Percentiles rank a stretch among this genome's conserved stretches.
These are phyloP conservation scores for Prunus campanulata DNA, from an alignment of 306 rosid genomes.

Conservation along the genomic window DNA sequence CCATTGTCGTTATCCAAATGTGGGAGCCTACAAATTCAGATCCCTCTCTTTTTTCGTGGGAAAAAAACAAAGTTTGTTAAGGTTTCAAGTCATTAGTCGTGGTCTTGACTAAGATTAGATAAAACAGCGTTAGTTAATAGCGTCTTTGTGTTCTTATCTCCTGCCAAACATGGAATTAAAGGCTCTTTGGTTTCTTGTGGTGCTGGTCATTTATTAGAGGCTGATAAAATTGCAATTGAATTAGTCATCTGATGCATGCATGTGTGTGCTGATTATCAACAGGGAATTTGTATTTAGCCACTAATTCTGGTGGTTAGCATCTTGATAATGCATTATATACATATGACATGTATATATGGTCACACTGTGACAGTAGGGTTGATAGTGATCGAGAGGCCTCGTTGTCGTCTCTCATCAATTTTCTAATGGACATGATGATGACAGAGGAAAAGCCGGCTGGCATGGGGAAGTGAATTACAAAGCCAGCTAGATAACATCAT, in stretches of 20 bases:
- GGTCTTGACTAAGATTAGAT: constrained; percentile 9
- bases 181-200: background rate
- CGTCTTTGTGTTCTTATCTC: background rate
- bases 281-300: background rate
- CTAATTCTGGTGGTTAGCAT: background rate
- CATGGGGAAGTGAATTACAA: background rate
- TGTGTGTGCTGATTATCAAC: background rate
- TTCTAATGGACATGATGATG: background rate
- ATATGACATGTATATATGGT: background rate
- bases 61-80: constrained; percentile 3
- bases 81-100: constrained; percentile 16
- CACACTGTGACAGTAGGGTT: background rate
- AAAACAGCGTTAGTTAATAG: background rate
- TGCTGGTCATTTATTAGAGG: background rate
- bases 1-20: background rate
- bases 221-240: background rate
- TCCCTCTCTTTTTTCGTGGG: background rate
- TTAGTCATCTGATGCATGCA: background rate
- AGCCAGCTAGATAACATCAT: background rate
- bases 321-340: background rate
- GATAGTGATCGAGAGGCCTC: background rate
- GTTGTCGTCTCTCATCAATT: background rate
- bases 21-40: background rate
- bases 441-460: background rate
- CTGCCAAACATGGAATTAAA: constrained; percentile 1